Percentiles rank a stretch among this genome's conserved stretches.
These are phyloP conservation scores for Ceratocystis colombiana DNA, from an alignment of 2,329 filamentous ascomycete species.

Conservation along the genomic window DNA sequence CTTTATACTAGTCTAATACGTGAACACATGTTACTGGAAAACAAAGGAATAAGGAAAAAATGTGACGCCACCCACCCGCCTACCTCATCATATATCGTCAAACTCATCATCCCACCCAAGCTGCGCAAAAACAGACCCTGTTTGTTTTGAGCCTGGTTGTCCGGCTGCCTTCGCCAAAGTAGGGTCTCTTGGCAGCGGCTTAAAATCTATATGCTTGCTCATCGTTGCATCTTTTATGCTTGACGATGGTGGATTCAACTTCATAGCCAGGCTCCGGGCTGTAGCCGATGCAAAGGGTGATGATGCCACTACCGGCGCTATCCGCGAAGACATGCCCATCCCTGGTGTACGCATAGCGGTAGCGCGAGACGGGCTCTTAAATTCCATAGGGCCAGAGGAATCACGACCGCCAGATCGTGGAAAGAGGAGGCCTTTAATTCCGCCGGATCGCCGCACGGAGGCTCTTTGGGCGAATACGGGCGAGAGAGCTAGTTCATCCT, in stretches of 20 bases:
- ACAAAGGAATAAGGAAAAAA: conserved; percentile 10
- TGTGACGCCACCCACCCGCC: conserved; percentile 21
- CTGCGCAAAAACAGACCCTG: conserved; percentile 42
- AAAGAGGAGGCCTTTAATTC: conserved; percentile 22
- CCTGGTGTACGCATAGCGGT: neutral
- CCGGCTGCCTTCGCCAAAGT: neutral
- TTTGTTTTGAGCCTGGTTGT: neutral
- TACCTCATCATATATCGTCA: conserved; percentile 35
- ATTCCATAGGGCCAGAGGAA: conserved; percentile 17
- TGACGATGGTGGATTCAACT: conserved; percentile 11
- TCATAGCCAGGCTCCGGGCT: conserved; percentile 21
- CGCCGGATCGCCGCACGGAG: conserved; percentile 18
- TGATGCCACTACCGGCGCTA: conserved; percentile 15
- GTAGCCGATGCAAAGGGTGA: conserved; percentile 24
- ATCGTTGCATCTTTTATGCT: neutral
- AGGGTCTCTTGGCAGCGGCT: conserved; percentile 15
- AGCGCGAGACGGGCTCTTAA: conserved; percentile 21
- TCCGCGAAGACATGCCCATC: neutral
- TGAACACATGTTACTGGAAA: conserved; percentile 8
- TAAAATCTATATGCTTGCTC: conserved; percentile 16
- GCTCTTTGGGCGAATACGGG: conserved; percentile 7
- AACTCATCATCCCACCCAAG: conserved; percentile 51
- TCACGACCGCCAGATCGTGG: conserved; percentile 17
- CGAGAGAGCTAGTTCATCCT: conserved; percentile 6
- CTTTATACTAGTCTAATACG: conserved; percentile 11